Conservation (phyloP, 208 protist species). For the Spongospora subterranea region DNA sequence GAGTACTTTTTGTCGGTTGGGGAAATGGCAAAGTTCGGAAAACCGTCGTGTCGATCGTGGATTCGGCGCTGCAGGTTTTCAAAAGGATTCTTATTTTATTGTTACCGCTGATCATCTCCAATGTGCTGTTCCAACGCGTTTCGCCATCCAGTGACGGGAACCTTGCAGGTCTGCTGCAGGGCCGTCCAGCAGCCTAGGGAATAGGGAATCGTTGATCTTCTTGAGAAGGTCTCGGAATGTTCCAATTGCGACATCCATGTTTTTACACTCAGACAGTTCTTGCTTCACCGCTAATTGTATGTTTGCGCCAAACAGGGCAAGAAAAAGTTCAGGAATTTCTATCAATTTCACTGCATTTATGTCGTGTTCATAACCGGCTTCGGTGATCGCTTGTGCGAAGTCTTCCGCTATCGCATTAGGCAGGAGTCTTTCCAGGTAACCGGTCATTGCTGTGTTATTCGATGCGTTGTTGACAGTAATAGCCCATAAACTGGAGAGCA, state of each 20-base stretch:
- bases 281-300: slow-evolving; percentile 28
- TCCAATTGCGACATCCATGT: slow-evolving; percentile 21
- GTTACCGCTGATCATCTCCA: neutral
- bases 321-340: neutral
- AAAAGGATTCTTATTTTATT: neutral
- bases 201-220: slow-evolving; percentile 26
- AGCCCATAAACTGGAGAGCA: neutral
- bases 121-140: slow-evolving; percentile 43
- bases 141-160: slow-evolving; percentile 13
- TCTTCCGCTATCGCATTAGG: neutral
- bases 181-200: neutral
- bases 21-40: neutral
- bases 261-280: neutral
- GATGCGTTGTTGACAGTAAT: slow-evolving; percentile 48
- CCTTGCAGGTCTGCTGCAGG: neutral
- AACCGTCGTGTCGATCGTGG: slow-evolving; percentile 21
- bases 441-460: neutral
- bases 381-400: neutral
- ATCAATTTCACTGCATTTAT: neutral
- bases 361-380: neutral
- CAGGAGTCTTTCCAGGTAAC: neutral
- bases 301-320: slow-evolving; percentile 29
- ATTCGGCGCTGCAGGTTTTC: slow-evolving; percentile 33
- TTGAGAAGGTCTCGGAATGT: slow-evolving; percentile 27
- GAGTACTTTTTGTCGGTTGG: slow-evolving; percentile 15